Conservation (phyloP, 805 yeast genomes). For the Ascoidea asiatica region DNA sequence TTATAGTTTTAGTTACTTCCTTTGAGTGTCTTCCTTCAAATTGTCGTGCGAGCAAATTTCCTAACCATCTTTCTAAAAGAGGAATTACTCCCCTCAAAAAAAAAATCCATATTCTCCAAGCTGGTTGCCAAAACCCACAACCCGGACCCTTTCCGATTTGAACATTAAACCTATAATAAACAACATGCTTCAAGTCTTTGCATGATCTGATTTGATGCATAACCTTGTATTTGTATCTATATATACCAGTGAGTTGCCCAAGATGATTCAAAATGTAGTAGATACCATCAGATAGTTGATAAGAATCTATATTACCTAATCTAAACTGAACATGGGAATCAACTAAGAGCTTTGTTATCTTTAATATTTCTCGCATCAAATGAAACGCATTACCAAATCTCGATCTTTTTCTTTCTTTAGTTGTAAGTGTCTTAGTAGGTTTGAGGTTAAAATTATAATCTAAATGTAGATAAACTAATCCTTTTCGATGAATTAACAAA, state of each 20-base stretch:
- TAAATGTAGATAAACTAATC: slow-evolving; percentile 81
- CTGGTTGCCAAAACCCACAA: slow-evolving; percentile 98
- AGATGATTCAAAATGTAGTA: slow-evolving; percentile 83
- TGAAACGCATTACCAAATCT: slow-evolving; percentile 96
- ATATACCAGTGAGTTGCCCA: slow-evolving; percentile 93
- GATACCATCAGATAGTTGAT: slow-evolving; percentile 88
- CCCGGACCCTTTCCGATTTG: slow-evolving; percentile 97
- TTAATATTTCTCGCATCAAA: slow-evolving; percentile 74
- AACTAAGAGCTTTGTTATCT: slow-evolving; percentile 73
- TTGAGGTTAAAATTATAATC: slow-evolving; percentile 93
- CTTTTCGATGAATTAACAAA: slow-evolving; percentile 77
- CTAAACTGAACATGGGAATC: slow-evolving; percentile 91
- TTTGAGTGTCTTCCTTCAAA: slow-evolving; percentile 92
- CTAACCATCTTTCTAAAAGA: slow-evolving; percentile 86
- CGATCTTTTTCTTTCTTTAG: slow-evolving; percentile 91
- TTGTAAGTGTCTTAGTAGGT: slow-evolving; percentile 91
- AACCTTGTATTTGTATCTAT: slow-evolving; percentile 91
- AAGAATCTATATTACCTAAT: slow-evolving; percentile 83
- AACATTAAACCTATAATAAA: slow-evolving; percentile 71
- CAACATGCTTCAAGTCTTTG: slow-evolving; percentile 87
- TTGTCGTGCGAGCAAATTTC: slow-evolving; percentile 80
- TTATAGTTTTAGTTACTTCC: slow-evolving; percentile 84
- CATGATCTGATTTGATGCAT: slow-evolving; percentile 98
- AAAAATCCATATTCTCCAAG: slow-evolving; percentile 94
- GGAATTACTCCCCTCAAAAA: slow-evolving; percentile 90